Percentiles rank a stretch among this genome's conserved stretches.
These are phyloP conservation scores for Caloboletus firmus DNA, from an alignment of 1,284 basidiomycete species.

Conservation along the genomic window DNA sequence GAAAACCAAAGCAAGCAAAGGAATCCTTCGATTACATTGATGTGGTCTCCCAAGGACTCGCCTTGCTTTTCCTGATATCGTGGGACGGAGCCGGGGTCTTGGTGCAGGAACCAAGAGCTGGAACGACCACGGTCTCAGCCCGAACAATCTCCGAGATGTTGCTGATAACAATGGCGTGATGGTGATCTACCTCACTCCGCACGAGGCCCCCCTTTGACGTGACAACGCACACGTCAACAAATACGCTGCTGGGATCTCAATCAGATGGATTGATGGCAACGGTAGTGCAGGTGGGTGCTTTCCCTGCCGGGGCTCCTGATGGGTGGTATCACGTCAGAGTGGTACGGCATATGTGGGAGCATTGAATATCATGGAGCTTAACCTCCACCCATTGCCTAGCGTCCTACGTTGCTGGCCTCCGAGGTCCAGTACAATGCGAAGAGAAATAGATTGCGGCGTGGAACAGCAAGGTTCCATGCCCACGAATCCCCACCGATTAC, in stretches of 20 bases:
- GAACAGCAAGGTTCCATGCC: neutral
- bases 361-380: neutral
- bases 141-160: neutral
- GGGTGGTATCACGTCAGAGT: neutral
- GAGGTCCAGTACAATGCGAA: neutral
- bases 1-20: neutral
- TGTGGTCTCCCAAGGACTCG: no score
- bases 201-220: slow-evolving; percentile 11
- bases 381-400: neutral
- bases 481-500: neutral
- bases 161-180: slow-evolving; percentile 3
- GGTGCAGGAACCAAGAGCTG: neutral
- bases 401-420: neutral
- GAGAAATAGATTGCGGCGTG: neutral
- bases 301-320: neutral
- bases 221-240: neutral
- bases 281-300: neutral
- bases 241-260: slow-evolving; percentile 2
- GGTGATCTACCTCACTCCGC: neutral
- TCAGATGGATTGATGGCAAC: neutral
- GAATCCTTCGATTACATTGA: neutral
- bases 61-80: no score
- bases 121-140: neutral
- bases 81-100: neutral
- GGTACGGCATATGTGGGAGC: neutral